Percentiles rank a stretch among this genome's conserved stretches.
Evolutionary conservation across 208 protist species (phyloP).

Genomic region (Wallacemonas sp.): DNA sequence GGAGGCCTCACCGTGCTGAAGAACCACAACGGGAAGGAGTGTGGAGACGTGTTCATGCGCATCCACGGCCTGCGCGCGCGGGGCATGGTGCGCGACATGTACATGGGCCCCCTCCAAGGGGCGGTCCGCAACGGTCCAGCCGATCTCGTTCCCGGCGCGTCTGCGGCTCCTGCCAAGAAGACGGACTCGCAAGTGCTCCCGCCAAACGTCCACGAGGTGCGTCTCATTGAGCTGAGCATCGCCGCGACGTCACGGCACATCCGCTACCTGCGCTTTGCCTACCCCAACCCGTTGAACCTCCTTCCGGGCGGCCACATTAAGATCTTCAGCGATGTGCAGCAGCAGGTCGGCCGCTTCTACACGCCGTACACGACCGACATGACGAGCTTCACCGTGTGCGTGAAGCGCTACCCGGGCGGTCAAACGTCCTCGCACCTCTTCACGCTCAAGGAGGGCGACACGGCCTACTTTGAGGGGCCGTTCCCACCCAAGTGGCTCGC

Average conservation of each 20-base stretch:
- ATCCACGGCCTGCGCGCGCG: slow-evolving; percentile 62
- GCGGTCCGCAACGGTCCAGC: background rate
- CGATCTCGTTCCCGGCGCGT: background rate
- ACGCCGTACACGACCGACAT: slow-evolving; percentile 45
- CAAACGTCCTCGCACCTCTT: slow-evolving; percentile 48
- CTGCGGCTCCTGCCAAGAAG: background rate
- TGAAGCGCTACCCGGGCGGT: slow-evolving; percentile 51
- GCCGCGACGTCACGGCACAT: slow-evolving; percentile 5
- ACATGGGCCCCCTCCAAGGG: slow-evolving; percentile 35
- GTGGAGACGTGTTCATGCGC: slow-evolving; percentile 63
- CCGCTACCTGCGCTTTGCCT: slow-evolving; percentile 54
- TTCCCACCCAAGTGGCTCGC: slow-evolving; percentile 49
- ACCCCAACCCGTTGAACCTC: slow-evolving; percentile 27
- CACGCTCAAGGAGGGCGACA: slow-evolving; percentile 34
- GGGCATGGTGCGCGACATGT: slow-evolving; percentile 36
- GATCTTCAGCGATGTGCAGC: slow-evolving; percentile 32
- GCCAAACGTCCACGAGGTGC: background rate
- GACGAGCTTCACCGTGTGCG: slow-evolving; percentile 56
- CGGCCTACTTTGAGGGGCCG: slow-evolving; percentile 58
- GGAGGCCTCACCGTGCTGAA: slow-evolving; percentile 43
- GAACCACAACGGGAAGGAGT: slow-evolving; percentile 61
- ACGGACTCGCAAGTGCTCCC: background rate
- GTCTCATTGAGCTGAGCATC: slow-evolving; percentile 17
- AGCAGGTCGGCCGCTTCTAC: slow-evolving; percentile 40
- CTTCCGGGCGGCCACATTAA: slow-evolving; percentile 60